Evolutionary conservation across 345 rosid species (phyloP).

Genomic region (Clarkia xantiana): DNA sequence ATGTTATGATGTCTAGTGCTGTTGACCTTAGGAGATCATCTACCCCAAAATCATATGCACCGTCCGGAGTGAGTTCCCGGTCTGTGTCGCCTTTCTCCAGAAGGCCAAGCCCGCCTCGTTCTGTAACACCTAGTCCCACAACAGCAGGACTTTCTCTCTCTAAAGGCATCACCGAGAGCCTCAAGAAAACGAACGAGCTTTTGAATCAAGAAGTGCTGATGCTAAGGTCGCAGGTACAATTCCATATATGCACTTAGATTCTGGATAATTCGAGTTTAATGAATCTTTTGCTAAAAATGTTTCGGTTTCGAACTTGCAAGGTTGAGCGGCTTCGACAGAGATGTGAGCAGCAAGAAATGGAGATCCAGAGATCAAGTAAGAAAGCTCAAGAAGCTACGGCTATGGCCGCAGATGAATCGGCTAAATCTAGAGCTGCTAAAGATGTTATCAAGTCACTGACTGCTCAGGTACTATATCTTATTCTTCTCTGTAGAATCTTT

Average conservation of each 20-base stretch:
- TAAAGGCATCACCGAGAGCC: conserved; percentile 61
- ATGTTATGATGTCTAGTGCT: conserved; percentile 51
- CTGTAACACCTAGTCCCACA: conserved; percentile 84
- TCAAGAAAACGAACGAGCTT: conserved; percentile 92
- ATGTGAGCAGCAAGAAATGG: conserved; percentile 73
- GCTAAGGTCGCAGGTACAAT: conserved; percentile 59
- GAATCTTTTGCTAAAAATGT: too few species aligned
- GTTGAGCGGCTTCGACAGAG: conserved; percentile 61
- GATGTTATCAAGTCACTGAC: conserved; percentile 93
- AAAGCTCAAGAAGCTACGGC: conserved; percentile 70
- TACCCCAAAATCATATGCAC: conserved; percentile 53
- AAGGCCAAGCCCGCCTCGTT: conserved; percentile 91
- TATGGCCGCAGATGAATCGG: conserved; percentile 64
- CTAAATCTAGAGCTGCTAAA: conserved; percentile 79
- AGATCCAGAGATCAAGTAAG: conserved; percentile 66
- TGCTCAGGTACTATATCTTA: conserved; percentile 40
- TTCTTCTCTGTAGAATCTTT: conserved; percentile 2
- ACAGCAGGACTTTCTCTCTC: conserved; percentile 71
- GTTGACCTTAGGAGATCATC: conserved; percentile 40
- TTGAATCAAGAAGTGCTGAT: conserved; percentile 77
- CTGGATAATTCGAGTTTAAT: background rate
- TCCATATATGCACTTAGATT: background rate
- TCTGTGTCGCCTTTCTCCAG: conserved; percentile 95
- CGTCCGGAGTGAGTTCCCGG: conserved; percentile 79
- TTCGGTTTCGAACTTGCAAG: conserved; percentile 11